Evolutionary conservation across 768 basidiomycete genomes (phyloP).

Genomic region (Mycena albidolilacea): DNA sequence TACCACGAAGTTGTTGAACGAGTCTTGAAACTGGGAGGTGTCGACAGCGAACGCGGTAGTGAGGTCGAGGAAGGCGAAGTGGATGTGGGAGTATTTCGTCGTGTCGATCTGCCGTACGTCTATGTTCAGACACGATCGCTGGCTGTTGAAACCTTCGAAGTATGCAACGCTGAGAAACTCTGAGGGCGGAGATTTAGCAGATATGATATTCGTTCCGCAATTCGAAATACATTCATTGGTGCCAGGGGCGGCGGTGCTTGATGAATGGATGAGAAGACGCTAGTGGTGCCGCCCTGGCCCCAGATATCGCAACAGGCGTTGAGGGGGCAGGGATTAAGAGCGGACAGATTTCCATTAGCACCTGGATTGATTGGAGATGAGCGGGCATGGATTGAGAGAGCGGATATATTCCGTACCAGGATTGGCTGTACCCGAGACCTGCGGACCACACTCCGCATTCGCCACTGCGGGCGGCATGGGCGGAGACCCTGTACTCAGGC

Average conservation of each 20-base stretch:
- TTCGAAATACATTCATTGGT: neutral
- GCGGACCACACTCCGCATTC: conserved; percentile 14
- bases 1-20: neutral
- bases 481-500: conserved; percentile 10
- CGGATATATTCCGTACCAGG: neutral
- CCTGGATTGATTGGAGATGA: too few species aligned
- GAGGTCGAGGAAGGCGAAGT: conserved; percentile 16
- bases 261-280: too few species aligned
- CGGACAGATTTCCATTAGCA: too few species aligned
- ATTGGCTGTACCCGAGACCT: conserved; percentile 14
- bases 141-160: conserved; percentile 16
- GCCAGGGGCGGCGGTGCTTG: neutral
- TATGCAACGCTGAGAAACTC: conserved; percentile 5
- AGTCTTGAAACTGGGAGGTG: neutral
- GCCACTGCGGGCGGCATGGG: conserved; percentile 9
- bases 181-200: neutral
- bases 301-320: too few species aligned
- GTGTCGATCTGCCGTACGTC: too few species aligned
- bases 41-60: neutral
- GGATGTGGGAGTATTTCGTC: neutral
- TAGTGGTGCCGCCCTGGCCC: conserved; percentile 16
- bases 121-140: neutral
- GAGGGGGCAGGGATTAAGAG: too few species aligned
- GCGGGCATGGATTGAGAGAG: conserved; percentile 13
- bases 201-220: conserved; percentile 1